These are phyloP conservation scores for Solanum commersonii DNA, from an alignment of 257 asterid genomes.

Conservation along the genomic window DNA sequence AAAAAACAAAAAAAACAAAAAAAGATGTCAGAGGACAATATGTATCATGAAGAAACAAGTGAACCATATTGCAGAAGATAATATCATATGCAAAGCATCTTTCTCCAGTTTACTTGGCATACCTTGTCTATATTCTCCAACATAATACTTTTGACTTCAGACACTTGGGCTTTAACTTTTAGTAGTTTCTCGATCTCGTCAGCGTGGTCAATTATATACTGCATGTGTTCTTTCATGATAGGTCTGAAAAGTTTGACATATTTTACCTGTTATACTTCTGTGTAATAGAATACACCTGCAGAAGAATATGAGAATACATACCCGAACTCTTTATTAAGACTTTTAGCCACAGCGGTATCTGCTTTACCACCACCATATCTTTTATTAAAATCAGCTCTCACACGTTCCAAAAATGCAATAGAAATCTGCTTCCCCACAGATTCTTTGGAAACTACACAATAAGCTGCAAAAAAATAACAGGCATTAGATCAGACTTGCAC, in stretches of 20 bases:
- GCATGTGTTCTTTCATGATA: constrained; percentile 86
- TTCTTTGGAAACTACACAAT: constrained; percentile 89
- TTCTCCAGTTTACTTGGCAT: constrained; percentile 2
- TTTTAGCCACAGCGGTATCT: constrained; percentile 72
- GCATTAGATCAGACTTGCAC: not conserved
- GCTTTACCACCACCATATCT: constrained; percentile 97
- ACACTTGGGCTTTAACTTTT: constrained; percentile 87
- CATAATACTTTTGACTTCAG: constrained; percentile 85
- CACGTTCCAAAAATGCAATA: constrained; percentile 73
- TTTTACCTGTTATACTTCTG: not conserved
- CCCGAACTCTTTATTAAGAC: constrained; percentile 95
- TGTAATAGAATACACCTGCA: not conserved
- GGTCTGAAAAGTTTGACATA: constrained; percentile 36
- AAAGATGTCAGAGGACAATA: not conserved
- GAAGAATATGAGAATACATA: constrained; percentile 8
- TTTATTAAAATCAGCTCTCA: constrained; percentile 79
- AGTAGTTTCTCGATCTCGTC: constrained; percentile 84
- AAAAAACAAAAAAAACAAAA: too few species aligned
- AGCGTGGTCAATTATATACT: constrained; percentile 77
- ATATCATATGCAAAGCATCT: not conserved
- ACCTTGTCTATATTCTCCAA: constrained; percentile 88
- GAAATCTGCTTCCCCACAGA: constrained; percentile 87
- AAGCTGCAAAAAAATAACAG: constrained; percentile 43
- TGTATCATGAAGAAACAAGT: not conserved
- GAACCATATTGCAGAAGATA: not conserved